Evolutionary conservation across 306 rosid species (phyloP), one percentile per base, ranked within the genome.

Genomic region (Erythrophleum fordii): DNA sequence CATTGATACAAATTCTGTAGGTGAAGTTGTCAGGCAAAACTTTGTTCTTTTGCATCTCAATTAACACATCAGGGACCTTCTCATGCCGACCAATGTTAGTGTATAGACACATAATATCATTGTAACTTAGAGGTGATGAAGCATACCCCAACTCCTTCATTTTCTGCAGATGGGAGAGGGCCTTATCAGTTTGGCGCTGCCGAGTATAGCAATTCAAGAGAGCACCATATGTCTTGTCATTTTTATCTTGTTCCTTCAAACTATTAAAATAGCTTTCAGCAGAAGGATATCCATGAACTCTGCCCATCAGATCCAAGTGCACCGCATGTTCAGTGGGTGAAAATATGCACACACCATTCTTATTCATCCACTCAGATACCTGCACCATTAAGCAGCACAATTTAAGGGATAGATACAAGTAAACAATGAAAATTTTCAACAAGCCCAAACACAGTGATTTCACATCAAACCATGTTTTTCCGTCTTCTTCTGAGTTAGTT

Each of bases 331-430:
- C 93, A 17, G 46, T 53, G 0, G 91, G 44, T 11, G 96, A 82
- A 77, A 93, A 95, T 72, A 89, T 83, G 89, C 97, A 95, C 20
- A 90, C 83, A 20, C 94, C 94, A 49, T 73, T 91, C 77, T 80
- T 67, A 28, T 83, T 80, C 99, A 93, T 93, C 99, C 98, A 93
- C 81, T 93, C 93, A 35, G 95, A 95, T 53, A 93, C 86, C 99
- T 95, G 87, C 85, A 77, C 72, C 86, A 77, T 29, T 16, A 22
- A 73, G 13, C 49, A 76, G 37, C 78, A 70, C 37, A 23, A 48
- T 31, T 37, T 77, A 52, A 58, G 34, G 1, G 23, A 51, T 3
- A 71, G 4, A 61, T 3, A 67, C 48, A 52, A 44, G 25, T 34
- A 55, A 42, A 17, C 49, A 45, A 20, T 18, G 5, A 60, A 35